Base-by-base conservation (phyloP, 441 rosid genomes). In the Jatropha podagrica region DNA sequence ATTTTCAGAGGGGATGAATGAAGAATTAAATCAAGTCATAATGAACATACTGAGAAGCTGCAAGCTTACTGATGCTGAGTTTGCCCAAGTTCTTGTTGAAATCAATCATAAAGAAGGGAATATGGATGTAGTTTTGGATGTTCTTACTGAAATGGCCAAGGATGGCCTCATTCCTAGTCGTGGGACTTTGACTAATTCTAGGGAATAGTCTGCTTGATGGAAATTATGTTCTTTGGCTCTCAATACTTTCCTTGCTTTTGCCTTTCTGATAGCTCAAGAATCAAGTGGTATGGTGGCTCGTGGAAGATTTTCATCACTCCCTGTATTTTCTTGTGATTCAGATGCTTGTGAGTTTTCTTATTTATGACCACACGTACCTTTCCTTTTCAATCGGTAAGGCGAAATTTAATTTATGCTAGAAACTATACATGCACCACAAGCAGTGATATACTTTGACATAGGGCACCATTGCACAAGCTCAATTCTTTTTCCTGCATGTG, bases 61-160 rank as follows among this genome's bases (percentile, higher is more conserved):
- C 86, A 89, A 85, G 80, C 78, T 92, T 78, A 82, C 85, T 62
- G 96, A 91, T 79, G 93, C 93, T 42, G 97, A 92, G 82, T 83
- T 86, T 77, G 86, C 88, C 13, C 92, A 94, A 84, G 84, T 83
- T 32, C 89, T 91, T 20, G 86, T 92, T 48, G 93, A 91, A 72
- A 88, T 91, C 74, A 89, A 94, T 81, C 88, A 86, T 64, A 90
- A 85, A 76, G 97, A 94, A 87, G 97, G 97, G 64, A 91, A 92
- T 78, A 87, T 91, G 94, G 90, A 90, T 85, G 89, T 83, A 0
- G 94, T 86, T 83, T 82, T 92, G 60, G 81, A 85, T 75, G 80
- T 92, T 70, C 95, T 92, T 40, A 80, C 86, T 62, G 91, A 90
- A 80, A 92, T 91, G 97, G 97, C 95, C 49, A 86, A 82, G 86